A percentile compares a stretch with the other conserved stretches of the same genome.
Conservation (phyloP, 345 rosid species). For the Eucalyptus curtisii region DNA sequence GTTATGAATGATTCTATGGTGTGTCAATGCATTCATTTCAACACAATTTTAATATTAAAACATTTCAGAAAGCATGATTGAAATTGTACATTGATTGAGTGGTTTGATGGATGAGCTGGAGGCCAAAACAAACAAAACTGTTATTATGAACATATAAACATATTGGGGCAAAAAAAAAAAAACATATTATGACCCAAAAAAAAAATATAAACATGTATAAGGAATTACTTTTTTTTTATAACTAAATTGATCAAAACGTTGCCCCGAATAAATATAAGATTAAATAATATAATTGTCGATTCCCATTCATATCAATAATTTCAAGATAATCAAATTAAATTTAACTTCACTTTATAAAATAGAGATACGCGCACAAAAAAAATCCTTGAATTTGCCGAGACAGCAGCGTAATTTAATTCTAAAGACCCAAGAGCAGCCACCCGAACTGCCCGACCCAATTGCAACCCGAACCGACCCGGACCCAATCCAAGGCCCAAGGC, state of each 20-base stretch:
- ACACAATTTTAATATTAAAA: background rate
- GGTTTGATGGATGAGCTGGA: background rate
- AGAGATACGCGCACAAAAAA: background rate
- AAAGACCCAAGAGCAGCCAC: background rate
- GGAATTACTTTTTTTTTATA: background rate
- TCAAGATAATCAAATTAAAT: background rate
- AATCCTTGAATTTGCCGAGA: background rate
- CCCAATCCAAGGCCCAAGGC: background rate
- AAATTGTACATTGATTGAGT: background rate
- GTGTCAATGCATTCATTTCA: rapidly evolving
- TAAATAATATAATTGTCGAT: background rate
- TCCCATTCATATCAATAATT: background rate
- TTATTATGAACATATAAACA: no score
- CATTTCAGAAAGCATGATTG: rapidly evolving
- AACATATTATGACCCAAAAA: background rate
- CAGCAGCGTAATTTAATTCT: background rate
- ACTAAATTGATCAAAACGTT: background rate
- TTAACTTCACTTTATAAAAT: background rate
- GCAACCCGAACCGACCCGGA: background rate
- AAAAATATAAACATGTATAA: background rate
- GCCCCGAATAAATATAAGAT: background rate
- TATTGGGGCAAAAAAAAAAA: no score
- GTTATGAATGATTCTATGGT: rapidly evolving
- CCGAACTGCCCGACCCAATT: background rate
- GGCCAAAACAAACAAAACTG: background rate